Evolutionary conservation across 2,329 filamentous ascomycete genomes (phyloP).

Genomic region (Rasamsonia emersonii): DNA sequence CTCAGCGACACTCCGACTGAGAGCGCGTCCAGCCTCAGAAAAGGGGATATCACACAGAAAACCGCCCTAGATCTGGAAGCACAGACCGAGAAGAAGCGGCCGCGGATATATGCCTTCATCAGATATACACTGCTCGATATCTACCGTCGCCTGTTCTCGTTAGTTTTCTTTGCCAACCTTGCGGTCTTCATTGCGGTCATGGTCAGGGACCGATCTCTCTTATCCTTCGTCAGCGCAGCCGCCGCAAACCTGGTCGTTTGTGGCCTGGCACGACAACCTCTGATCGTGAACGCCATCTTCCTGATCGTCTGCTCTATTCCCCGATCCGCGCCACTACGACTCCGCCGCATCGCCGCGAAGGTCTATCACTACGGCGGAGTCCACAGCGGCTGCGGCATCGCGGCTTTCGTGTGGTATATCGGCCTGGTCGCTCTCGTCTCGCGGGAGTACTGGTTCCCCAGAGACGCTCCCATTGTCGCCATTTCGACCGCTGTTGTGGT

Average conservation of each 20-base stretch:
- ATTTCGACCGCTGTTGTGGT: constrained; percentile 36
- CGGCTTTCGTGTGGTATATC: constrained; percentile 41
- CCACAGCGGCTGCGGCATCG: constrained; percentile 44
- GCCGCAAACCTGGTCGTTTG: constrained; percentile 40
- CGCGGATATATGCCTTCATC: constrained; percentile 19
- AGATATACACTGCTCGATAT: constrained; percentile 31
- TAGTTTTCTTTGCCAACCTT: constrained; percentile 33
- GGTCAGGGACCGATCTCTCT: constrained; percentile 24
- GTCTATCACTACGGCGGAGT: constrained; percentile 48
- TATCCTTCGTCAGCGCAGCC: constrained; percentile 34
- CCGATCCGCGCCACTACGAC: constrained; percentile 35
- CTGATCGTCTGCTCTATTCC: constrained; percentile 36
- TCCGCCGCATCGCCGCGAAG: constrained; percentile 40
- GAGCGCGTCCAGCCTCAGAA: no score
- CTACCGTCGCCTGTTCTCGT: constrained; percentile 35
- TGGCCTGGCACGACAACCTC: constrained; percentile 43
- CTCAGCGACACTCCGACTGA: no score
- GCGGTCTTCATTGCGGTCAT: constrained; percentile 29
- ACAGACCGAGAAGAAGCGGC: constrained; percentile 15
- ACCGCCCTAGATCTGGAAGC: constrained; percentile 15
- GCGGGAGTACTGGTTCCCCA: constrained; percentile 21
- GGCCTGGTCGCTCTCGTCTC: constrained; percentile 30
- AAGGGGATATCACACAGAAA: no score
- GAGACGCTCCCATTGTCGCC: constrained; percentile 8
- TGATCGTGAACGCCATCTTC: constrained; percentile 46